A percentile compares a stretch with the other conserved stretches of the same genome.
Conservation (phyloP, 148 eudicot species). For the Cornus controversa region DNA sequence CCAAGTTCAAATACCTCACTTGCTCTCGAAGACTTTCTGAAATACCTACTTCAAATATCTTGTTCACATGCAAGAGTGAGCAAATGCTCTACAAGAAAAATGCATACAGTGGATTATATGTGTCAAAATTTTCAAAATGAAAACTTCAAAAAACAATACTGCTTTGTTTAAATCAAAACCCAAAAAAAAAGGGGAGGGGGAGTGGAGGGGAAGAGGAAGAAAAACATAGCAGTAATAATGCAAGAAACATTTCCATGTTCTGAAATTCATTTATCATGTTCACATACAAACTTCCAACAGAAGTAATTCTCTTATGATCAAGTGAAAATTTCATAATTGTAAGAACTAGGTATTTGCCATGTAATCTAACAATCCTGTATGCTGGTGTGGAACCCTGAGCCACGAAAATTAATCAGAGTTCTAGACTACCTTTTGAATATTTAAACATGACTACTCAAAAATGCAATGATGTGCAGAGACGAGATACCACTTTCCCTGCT, state of each 20-base stretch:
- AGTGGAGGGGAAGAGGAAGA: no score
- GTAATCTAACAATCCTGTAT: neutral
- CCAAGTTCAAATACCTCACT: slow-evolving; percentile 48
- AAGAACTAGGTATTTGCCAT: neutral
- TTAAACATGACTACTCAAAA: neutral
- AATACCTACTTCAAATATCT: slow-evolving; percentile 86
- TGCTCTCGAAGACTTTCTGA: slow-evolving; percentile 70
- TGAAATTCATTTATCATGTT: neutral
- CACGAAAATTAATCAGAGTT: neutral
- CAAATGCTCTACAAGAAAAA: slow-evolving; percentile 64
- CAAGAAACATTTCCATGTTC: neutral
- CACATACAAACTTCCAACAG: neutral
- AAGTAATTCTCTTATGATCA: no score
- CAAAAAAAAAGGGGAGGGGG: neutral
- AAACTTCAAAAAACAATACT: neutral
- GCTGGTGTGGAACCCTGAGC: neutral
- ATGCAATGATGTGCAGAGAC: neutral
- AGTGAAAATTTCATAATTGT: neutral
- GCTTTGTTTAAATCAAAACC: neutral
- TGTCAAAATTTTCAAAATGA: neutral
- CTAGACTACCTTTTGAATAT: neutral
- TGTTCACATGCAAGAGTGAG: slow-evolving; percentile 83
- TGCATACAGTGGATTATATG: neutral
- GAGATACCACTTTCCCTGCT: neutral
- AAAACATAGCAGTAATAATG: neutral